A percentile compares a stretch with the other conserved stretches of the same genome.
Conservation (phyloP, 805 yeast genomes). For the Saitoella complicata region DNA sequence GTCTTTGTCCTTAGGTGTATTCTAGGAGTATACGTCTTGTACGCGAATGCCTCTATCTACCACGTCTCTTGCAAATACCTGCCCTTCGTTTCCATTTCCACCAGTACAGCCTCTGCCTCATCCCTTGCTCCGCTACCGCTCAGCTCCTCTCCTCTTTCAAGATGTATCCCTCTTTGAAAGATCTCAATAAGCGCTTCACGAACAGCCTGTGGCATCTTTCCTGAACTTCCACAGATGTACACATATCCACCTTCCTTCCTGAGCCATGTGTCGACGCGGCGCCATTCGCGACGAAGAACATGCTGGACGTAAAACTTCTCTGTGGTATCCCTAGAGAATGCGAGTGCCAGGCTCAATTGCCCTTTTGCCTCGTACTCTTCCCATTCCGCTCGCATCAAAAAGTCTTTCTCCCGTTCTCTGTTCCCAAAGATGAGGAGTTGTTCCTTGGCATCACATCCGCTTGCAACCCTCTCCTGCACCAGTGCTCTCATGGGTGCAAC, state of each 20-base stretch:
- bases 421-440: conserved; percentile 60
- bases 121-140: conserved; percentile 16
- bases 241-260: conserved; percentile 41
- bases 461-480: conserved; percentile 25
- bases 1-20: too few species aligned
- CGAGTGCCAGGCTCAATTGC: conserved; percentile 21
- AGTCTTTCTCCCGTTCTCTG: conserved; percentile 50
- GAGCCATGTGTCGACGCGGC: conserved; percentile 36
- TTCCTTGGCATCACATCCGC: conserved; percentile 15
- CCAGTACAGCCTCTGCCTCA: conserved; percentile 32
- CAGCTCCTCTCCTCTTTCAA: conserved; percentile 23
- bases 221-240: conserved; percentile 84
- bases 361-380: neutral
- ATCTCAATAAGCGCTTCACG: conserved; percentile 61
- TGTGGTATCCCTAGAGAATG: conserved; percentile 35
- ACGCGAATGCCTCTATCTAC: conserved; percentile 24
- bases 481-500: conserved; percentile 80
- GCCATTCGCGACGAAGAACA: conserved; percentile 35
- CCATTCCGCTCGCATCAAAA: conserved; percentile 45
- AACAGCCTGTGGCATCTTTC: conserved; percentile 83
- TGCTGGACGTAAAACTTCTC: conserved; percentile 63
- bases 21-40: too few species aligned
- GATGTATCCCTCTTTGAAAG: conserved; percentile 24
- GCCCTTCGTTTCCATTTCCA: conserved; percentile 40
- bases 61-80: conserved; percentile 75